Evolutionary conservation across 163 green algal genomes (phyloP), one percentile per base, ranked within the genome.

Genomic region (Botryococcus braunii): DNA sequence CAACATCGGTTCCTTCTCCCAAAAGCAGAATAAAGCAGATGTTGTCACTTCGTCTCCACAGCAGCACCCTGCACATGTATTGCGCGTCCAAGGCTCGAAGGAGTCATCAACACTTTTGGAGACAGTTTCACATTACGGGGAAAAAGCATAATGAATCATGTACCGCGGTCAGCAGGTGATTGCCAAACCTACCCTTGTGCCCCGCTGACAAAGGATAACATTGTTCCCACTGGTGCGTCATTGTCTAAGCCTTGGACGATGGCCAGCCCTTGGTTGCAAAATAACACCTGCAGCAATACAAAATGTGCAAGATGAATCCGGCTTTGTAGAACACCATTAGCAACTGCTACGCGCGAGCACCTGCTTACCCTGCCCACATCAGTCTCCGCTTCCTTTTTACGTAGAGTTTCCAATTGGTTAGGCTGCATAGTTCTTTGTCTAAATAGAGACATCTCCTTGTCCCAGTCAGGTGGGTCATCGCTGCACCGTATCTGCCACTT

Each of bases 231-330:
- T 1, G 85, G 86, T 4, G 89, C 89, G 43, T 96, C 89, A 29
- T 89, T 81, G 72, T 96, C 91, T 35, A 96, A 78, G 0, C 89
- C 89, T 39, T 84, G 82, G 13, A 96, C 71, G 48, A 96, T 89
- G 13, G 86, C 89, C 40, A 95, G 58, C 50, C 78, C 79, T 65
- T 91, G 83, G 27, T 46, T 41, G 2, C n/a, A 62, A 37, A 78
- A 88, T 39, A 95, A 70, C 36, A 95, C 88, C 85, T 95, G 85
- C 35, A 49, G 21, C 32, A 32, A 56, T 3, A 66, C 7, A 25
- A 55, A 60, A 9, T 11, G 9, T 31, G 34, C 50, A 60, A 1
- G 2, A 38, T n/a, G 34, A n/a, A 17, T 2, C 2, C 50, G 7
- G 50, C 11, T 38, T 60, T 11, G 27, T 38, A 38, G 50, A 17